A percentile compares a stretch with the other conserved stretches of the same genome.
Conservation (phyloP, 352 stramenopile species). For the Blastocystis sp. region DNA sequence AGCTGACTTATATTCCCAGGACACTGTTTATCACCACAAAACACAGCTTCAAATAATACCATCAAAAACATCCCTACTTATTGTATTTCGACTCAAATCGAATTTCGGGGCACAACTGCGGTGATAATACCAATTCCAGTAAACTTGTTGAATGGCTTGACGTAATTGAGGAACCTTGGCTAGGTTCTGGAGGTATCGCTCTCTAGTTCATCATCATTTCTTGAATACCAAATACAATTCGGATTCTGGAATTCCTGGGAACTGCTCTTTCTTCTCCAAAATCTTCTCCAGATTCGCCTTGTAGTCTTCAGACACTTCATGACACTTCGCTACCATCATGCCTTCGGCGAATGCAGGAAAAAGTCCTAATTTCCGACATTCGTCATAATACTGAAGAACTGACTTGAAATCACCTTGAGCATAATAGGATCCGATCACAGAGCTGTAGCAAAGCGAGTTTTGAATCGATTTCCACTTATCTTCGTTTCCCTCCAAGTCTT, state of each 20-base stretch:
- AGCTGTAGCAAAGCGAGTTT: slow-evolving; percentile 57
- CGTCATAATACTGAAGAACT: slow-evolving; percentile 28
- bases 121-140: slow-evolving; percentile 39
- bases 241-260: background rate
- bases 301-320: background rate
- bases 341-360: slow-evolving; percentile 25
- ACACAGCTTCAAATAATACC: background rate
- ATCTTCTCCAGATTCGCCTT: background rate
- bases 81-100: background rate
- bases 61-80: background rate
- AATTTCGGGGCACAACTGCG: background rate
- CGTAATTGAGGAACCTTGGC: background rate
- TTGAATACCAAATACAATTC: background rate
- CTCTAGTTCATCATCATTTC: background rate
- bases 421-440: slow-evolving; percentile 52
- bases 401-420: background rate
- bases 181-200: background rate
- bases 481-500: background rate
- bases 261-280: background rate
- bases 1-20: background rate
- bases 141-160: slow-evolving; percentile 9
- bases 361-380: slow-evolving; percentile 3
- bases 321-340: slow-evolving; percentile 33
- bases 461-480: slow-evolving; percentile 27
- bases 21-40: background rate